Evolutionary conservation across 306 rosid genomes (phyloP).

Genomic region (Fragaria vesca): DNA sequence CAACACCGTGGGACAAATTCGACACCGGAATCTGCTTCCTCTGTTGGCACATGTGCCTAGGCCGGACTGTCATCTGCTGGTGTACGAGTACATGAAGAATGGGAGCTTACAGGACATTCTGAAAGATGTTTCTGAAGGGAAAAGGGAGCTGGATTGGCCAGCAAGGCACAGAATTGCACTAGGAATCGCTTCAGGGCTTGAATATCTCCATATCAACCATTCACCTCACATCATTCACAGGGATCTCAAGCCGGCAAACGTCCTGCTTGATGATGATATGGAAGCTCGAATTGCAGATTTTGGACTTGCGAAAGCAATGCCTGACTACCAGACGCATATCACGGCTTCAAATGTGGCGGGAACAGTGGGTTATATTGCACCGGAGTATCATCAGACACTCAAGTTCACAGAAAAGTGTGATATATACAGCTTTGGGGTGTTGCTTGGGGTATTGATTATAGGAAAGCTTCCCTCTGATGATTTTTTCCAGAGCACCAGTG

Average conservation of each 20-base stretch:
- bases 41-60: constrained; percentile 72
- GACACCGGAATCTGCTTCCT: constrained; percentile 83
- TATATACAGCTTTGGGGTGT: constrained; percentile 77
- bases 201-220: constrained; percentile 73
- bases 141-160: constrained; percentile 56
- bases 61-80: constrained; percentile 79
- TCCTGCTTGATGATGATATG: constrained; percentile 83
- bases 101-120: constrained; percentile 75
- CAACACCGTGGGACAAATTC: constrained; percentile 76
- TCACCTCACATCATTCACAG: constrained; percentile 77
- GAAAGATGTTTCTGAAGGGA: constrained; percentile 32
- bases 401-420: constrained; percentile 95
- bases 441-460: constrained; percentile 73
- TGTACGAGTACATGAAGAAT: constrained; percentile 90
- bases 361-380: constrained; percentile 82
- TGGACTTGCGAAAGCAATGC: constrained; percentile 88
- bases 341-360: constrained; percentile 75
- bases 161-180: constrained; percentile 62
- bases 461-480: constrained; percentile 79
- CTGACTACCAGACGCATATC: constrained; percentile 69
- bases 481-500: constrained; percentile 57
- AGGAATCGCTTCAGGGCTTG: constrained; percentile 82
- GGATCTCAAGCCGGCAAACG: constrained; percentile 77
- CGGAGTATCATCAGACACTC: constrained; percentile 82
- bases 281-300: constrained; percentile 94